A percentile compares a stretch with the other conserved stretches of the same genome.
phyloP scores from a whole-genome alignment of 306 rosid genomes.

The Herpetospermum pedunculosum region DNA sequence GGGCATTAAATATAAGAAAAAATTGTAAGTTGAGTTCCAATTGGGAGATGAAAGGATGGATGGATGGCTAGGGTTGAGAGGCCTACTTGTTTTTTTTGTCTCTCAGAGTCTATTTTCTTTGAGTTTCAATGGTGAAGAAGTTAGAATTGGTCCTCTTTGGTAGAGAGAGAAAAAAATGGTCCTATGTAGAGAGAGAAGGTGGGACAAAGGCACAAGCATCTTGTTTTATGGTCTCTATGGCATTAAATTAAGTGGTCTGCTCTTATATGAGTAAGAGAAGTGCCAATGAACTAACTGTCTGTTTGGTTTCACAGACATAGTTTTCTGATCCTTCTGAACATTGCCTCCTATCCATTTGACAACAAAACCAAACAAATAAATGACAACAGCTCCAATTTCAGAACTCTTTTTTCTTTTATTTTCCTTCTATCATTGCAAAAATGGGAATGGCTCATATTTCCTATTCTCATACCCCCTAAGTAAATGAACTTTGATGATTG shows the following conservation, averaged over 20 bases:
- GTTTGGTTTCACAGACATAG: slow-evolving; percentile 18
- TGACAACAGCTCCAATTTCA: slow-evolving; percentile 8
- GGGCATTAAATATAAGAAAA: slow-evolving; percentile 1
- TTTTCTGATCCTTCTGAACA: slow-evolving; percentile 24
- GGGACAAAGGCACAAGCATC: slow-evolving; percentile 30
- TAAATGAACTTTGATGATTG: not conserved
- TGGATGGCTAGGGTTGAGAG: slow-evolving; percentile 20
- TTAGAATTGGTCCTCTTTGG: not conserved
- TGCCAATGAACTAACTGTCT: slow-evolving; percentile 14
- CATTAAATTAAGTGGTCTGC: slow-evolving; percentile 11
- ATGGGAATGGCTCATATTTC: not conserved
- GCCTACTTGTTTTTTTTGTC: slow-evolving; percentile 25
- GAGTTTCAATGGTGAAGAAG: not conserved
- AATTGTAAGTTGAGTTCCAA: not conserved
- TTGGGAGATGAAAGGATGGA: not conserved
- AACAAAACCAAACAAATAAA: slow-evolving; percentile 28
- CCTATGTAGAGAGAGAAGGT: slow-evolving; percentile 4
- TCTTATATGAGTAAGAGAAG: not conserved
- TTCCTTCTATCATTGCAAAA: not conserved
- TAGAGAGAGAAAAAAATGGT: not conserved
- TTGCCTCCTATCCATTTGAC: slow-evolving; percentile 45
- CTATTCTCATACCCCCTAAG: not conserved
- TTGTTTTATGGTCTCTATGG: slow-evolving; percentile 36
- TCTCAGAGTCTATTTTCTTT: not conserved
- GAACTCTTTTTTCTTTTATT: not conserved